phyloP scores from a whole-genome alignment of 345 rosid genomes.

The Citrus reticulata region DNA sequence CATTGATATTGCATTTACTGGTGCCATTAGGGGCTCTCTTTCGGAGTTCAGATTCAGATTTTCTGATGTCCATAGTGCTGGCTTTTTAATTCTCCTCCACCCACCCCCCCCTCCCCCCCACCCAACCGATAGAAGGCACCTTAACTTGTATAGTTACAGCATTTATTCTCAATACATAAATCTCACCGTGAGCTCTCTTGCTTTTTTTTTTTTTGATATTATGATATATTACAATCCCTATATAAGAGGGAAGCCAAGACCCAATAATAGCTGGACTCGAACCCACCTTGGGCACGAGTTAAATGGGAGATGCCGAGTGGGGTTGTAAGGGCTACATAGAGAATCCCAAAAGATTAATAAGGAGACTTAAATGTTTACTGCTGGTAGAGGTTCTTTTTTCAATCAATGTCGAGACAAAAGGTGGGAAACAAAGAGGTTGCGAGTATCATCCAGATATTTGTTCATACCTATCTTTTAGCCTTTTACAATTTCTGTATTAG shows the following conservation, averaged over 20 bases:
- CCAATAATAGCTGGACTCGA: too few species aligned
- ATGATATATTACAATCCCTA: too few species aligned
- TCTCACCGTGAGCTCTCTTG: slow-evolving; percentile 1
- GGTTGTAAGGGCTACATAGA: not conserved
- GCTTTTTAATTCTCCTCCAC: not conserved
- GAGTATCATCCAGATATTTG: not conserved
- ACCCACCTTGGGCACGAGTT: too few species aligned
- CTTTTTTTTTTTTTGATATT: too few species aligned
- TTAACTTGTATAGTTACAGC: slow-evolving; percentile 31
- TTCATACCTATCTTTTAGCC: not conserved
- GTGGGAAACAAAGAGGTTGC: not conserved
- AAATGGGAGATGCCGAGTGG: not conserved
- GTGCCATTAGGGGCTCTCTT: slow-evolving; percentile 13
- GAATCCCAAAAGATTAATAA: not conserved
- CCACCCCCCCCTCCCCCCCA: accelerated
- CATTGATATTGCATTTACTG: not conserved
- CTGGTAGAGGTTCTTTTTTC: not conserved
- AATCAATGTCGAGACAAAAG: not conserved
- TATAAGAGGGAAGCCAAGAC: too few species aligned
- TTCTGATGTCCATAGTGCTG: slow-evolving; percentile 11
- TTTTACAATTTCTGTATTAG: not conserved
- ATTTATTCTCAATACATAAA: slow-evolving; percentile 15
- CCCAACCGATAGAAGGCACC: slow-evolving; percentile 13
- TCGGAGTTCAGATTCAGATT: not conserved
- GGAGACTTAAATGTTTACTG: not conserved